Percentiles rank a stretch among this genome's conserved stretches.
Conservation (phyloP, 73 alveolate genomes). For the Symbiodinium pilosum region DNA sequence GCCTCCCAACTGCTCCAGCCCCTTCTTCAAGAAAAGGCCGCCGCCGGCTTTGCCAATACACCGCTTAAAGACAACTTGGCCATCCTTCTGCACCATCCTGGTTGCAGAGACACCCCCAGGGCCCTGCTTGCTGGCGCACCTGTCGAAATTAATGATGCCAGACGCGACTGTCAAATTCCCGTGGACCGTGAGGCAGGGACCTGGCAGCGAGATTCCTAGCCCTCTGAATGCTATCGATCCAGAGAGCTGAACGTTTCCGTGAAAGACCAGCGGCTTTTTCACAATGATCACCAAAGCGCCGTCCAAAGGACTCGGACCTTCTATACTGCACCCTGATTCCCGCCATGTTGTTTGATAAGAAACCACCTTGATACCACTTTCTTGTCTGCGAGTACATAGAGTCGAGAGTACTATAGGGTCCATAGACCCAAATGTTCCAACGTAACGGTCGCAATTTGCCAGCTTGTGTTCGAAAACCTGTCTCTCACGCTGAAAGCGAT, state of each 20-base stretch:
- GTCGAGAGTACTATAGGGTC: no score
- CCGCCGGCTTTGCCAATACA: background rate
- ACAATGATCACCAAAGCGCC: background rate
- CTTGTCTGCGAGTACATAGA: no score
- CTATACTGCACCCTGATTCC: no score
- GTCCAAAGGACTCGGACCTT: no score
- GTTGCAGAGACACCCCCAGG: background rate
- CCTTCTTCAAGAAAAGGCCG: background rate
- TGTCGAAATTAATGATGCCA: background rate
- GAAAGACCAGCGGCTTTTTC: background rate
- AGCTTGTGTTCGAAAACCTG: no score
- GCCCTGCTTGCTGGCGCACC: background rate
- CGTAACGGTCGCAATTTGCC: no score
- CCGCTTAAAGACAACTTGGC: background rate
- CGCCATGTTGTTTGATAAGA: no score
- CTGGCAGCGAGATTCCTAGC: background rate
- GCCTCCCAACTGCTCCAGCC: background rate
- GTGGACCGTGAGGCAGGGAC: background rate
- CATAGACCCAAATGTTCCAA: no score
- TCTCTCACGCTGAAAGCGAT: no score
- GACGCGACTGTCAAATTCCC: background rate
- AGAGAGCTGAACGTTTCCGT: background rate
- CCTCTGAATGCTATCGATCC: background rate
- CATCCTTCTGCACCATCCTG: background rate
- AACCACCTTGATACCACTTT: no score